These are phyloP conservation scores for Barnettozyma vustinii DNA, from an alignment of 805 yeast species.

Conservation along the genomic window DNA sequence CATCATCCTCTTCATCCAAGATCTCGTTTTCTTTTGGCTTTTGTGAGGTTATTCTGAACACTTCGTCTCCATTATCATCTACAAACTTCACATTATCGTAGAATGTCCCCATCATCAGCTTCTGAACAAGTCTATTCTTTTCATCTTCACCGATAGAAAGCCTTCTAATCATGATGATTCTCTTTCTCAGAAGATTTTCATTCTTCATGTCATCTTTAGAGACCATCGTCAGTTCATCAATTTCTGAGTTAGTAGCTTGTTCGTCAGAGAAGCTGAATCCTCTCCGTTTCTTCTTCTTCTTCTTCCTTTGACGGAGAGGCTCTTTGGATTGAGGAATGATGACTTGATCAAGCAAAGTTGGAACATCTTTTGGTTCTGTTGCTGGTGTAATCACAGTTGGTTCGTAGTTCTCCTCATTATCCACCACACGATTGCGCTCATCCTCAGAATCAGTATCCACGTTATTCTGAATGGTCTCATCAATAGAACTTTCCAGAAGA, in stretches of 20 bases:
- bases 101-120: constrained; percentile 65
- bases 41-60: constrained; percentile 22
- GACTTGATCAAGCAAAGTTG: constrained; percentile 42
- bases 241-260: constrained; percentile 11
- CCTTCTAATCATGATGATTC: constrained; percentile 38
- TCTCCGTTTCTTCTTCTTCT: constrained; percentile 5
- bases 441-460: constrained; percentile 31
- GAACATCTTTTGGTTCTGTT: constrained; percentile 41
- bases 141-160: constrained; percentile 19
- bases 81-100: constrained; percentile 40
- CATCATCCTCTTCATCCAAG: constrained; percentile 19
- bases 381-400: constrained; percentile 52
- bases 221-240: constrained; percentile 15
- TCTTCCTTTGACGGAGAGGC: constrained; percentile 16
- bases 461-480: constrained; percentile 27
- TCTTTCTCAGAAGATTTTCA: constrained; percentile 34
- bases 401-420: constrained; percentile 33
- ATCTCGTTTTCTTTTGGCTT: constrained; percentile 1
- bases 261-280: background rate
- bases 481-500: constrained; percentile 25
- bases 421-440: constrained; percentile 30
- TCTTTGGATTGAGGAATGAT: constrained; percentile 42
- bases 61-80: constrained; percentile 23
- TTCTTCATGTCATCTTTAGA: constrained; percentile 19
- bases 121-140: constrained; percentile 41